Evolutionary conservation across 169 alveolate species (phyloP).

Genomic region (Perkinsus olseni): DNA sequence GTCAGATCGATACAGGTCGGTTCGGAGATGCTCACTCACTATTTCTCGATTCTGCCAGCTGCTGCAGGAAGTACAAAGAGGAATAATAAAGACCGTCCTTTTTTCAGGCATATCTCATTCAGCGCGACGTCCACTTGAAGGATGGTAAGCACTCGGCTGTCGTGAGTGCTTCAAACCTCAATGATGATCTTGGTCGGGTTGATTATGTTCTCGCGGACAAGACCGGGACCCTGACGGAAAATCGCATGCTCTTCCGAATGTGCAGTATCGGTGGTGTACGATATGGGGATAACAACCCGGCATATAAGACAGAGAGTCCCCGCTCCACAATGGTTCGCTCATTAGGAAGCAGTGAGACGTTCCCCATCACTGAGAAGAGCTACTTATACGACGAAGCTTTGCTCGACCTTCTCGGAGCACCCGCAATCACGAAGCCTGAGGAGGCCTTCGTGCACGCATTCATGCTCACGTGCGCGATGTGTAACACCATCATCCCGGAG

Average conservation of each 20-base stretch:
- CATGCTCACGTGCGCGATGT: neutral
- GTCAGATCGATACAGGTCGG: neutral
- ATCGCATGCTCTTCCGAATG: slow-evolving; percentile 20
- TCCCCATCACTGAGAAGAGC: neutral
- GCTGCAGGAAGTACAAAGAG: no score
- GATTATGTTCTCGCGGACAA: slow-evolving; percentile 25
- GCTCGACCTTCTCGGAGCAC: neutral
- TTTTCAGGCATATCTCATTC: neutral
- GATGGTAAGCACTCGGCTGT: neutral
- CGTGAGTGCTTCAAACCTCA: neutral
- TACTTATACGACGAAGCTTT: neutral
- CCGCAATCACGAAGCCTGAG: neutral
- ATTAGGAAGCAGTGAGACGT: neutral
- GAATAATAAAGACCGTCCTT: neutral
- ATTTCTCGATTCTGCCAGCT: no score
- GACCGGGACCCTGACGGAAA: slow-evolving; percentile 37
- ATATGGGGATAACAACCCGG: neutral
- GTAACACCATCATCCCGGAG: slow-evolving; percentile 20
- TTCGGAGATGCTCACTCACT: neutral
- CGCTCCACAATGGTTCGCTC: neutral
- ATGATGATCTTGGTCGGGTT: slow-evolving; percentile 10
- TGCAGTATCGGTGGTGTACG: neutral
- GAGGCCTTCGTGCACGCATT: neutral
- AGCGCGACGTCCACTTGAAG: neutral
- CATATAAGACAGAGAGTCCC: no score